Evolutionary conservation across 2,329 filamentous ascomycete genomes (phyloP), one percentile per base, ranked within the genome.

Genomic region (Pyrenophora teres): DNA sequence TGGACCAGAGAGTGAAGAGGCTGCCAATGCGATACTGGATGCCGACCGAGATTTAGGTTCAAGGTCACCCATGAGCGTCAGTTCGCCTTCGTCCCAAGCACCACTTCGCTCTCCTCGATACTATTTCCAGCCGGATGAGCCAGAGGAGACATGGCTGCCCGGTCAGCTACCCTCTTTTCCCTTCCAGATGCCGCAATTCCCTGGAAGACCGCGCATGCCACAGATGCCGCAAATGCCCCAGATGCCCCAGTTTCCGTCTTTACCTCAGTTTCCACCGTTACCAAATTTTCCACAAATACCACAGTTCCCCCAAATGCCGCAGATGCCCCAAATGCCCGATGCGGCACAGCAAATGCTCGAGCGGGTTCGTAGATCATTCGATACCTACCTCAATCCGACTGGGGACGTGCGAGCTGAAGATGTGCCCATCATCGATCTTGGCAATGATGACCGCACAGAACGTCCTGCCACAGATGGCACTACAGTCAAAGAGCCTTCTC

Each of bases 321-420:
- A 63, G 36, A 63, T 63, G 60, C 62, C 63, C 21, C 62, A 64
- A 40, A 64, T 66, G 62, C 63, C 62, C 30, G 62, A 63, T 42
- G 69, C 71, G 45, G 66, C 71, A 13, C 70, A 70, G 45, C 68
- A 74, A 46, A 56, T 74, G 47, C 50, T 74, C 15, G 70, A 73
- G 42, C 69, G 71, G 10, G 63, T 74, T 13, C 68, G 69, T 12
- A 65, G 60, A 25, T 77, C 76, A 31, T 69, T 80, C 16, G 74
- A 74, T 30, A 75, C 68, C 9, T 79, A 79, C 61, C 68, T 78
- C 31, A 77, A 80, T 40, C 68, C 69, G 2, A 68, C 69, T 8
- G 70, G 67, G 10, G 69, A 72, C 49, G 52, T 71, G 7, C 60
- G 66, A 38, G 62, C 59, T 4, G 69, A 72, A 40, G 63, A 68